A percentile compares a stretch with the other conserved stretches of the same genome.
phyloP scores from a whole-genome alignment of 495 filamentous ascomycete species.

The Lepraria neglecta region DNA sequence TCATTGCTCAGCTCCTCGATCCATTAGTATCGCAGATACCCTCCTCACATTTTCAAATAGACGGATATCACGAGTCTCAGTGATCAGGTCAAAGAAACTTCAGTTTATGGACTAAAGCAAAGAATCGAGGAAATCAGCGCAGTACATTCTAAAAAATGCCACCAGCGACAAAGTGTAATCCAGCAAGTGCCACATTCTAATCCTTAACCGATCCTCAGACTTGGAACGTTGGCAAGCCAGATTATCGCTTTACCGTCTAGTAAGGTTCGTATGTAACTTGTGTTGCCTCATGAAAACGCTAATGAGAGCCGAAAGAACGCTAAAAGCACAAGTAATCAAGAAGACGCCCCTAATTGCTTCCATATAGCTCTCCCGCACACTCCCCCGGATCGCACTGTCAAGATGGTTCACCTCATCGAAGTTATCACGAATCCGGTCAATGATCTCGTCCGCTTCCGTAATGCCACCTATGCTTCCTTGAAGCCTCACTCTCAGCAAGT shows the following conservation, averaged over 20 bases:
- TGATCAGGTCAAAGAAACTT: too few relatives aligned
- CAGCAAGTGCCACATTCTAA: too few relatives aligned
- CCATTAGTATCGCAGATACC: too few relatives aligned
- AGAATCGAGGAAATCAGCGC: too few relatives aligned
- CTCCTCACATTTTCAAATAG: too few relatives aligned
- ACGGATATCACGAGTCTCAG: too few relatives aligned
- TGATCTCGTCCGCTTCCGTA: constrained; percentile 50
- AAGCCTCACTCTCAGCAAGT: constrained; percentile 40
- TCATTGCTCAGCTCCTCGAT: too few relatives aligned
- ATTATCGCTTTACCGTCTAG: constrained; percentile 35
- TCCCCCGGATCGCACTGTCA: constrained; percentile 59
- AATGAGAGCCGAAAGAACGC: constrained; percentile 52
- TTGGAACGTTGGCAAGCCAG: not conserved
- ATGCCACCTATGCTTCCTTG: constrained; percentile 42
- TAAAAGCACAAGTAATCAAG: constrained; percentile 56
- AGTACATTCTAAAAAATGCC: too few relatives aligned
- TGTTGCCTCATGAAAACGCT: constrained; percentile 70
- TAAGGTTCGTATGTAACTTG: constrained; percentile 63
- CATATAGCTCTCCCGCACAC: constrained; percentile 67
- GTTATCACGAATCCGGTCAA: constrained; percentile 57
- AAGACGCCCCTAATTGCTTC: constrained; percentile 71
- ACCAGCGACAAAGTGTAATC: too few relatives aligned
- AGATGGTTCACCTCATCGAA: constrained; percentile 66
- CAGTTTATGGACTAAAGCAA: too few relatives aligned
- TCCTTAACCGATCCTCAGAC: too few relatives aligned